Evolutionary conservation across 805 yeast genomes (phyloP).

Genomic region (Debaryomyces prosopidis): DNA sequence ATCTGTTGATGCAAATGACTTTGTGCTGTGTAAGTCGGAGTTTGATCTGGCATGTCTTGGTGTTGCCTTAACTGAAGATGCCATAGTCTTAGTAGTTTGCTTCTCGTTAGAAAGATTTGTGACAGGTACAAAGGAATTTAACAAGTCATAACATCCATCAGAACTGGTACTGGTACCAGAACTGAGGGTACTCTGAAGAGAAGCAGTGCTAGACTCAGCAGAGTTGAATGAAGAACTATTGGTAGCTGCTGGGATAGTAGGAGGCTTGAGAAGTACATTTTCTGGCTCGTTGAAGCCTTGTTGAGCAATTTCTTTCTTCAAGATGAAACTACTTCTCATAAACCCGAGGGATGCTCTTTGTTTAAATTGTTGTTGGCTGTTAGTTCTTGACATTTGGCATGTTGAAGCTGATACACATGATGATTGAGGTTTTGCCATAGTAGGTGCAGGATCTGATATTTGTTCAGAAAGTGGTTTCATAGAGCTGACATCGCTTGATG

Average conservation of each 20-base stretch:
- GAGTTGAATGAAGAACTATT: neutral
- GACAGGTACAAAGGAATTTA: constrained; percentile 20
- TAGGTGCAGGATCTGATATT: constrained; percentile 6
- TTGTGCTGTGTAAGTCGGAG: constrained; percentile 1
- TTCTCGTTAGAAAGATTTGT: neutral
- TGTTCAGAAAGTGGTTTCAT: constrained; percentile 18
- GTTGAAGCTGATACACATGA: constrained; percentile 5
- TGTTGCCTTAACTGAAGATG: neutral
- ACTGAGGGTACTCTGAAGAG: constrained; percentile 5
- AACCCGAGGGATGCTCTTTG: constrained; percentile 42
- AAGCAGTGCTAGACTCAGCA: constrained; percentile 4
- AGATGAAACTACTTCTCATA: constrained; percentile 43
- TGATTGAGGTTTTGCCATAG: constrained; percentile 3
- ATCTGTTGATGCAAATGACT: neutral
- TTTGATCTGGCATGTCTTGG: neutral
- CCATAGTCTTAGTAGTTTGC: neutral
- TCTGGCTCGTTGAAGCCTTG: constrained; percentile 33
- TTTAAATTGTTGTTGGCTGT: constrained; percentile 6
- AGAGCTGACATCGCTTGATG: constrained; percentile 15
- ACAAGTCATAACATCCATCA: constrained; percentile 25
- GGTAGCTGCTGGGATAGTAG: constrained; percentile 19
- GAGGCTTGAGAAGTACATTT: constrained; percentile 24
- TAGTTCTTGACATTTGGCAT: constrained; percentile 8
- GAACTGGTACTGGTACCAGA: neutral
- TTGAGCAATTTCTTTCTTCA: constrained; percentile 41